Conservation (phyloP, 2,329 filamentous ascomycete species). For the Botrytis fragariae region DNA sequence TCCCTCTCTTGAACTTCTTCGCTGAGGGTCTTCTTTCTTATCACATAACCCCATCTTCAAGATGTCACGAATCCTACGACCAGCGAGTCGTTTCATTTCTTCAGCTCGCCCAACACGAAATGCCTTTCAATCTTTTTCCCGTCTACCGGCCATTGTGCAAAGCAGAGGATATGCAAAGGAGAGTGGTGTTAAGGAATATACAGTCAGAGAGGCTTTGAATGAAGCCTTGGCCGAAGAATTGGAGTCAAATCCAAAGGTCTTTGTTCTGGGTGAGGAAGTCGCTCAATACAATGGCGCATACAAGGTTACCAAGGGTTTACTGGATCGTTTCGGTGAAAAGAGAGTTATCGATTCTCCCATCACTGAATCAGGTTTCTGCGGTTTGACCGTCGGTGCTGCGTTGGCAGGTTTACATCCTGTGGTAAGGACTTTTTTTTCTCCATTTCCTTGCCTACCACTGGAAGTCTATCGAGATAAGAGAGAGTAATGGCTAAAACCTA, state of each 20-base stretch:
- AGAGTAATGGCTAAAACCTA: slow-evolving; percentile 1
- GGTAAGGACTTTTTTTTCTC: slow-evolving; percentile 55
- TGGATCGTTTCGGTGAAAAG: slow-evolving; percentile 97
- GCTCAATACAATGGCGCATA: slow-evolving; percentile 99
- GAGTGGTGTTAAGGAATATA: slow-evolving; percentile 79
- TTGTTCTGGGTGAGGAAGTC: slow-evolving; percentile 95
- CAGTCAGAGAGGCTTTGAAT: slow-evolving; percentile 94
- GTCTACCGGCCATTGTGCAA: slow-evolving; percentile 37
- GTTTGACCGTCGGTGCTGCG: slow-evolving; percentile 91
- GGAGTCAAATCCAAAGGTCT: slow-evolving; percentile 91
- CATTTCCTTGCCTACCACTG: slow-evolving; percentile 13
- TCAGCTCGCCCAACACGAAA: slow-evolving; percentile 49
- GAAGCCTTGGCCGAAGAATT: slow-evolving; percentile 98
- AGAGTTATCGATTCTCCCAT: slow-evolving; percentile 98
- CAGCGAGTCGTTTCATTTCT: slow-evolving; percentile 60
- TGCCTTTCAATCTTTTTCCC: slow-evolving; percentile 47
- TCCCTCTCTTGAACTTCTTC: slow-evolving; percentile 13
- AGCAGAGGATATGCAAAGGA: slow-evolving; percentile 39
- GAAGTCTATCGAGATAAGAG: not conserved
- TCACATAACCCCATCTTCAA: slow-evolving; percentile 22
- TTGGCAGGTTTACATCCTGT: slow-evolving; percentile 92
- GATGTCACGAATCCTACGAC: slow-evolving; percentile 59
- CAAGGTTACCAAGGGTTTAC: slow-evolving; percentile 97
- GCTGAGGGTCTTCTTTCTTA: slow-evolving; percentile 3
- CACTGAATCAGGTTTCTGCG: slow-evolving; percentile 93